Evolutionary conservation across 1,284 basidiomycete genomes (phyloP), one percentile per base, ranked within the genome.

Genomic region (Microbotryum lychnidis-dioicae): DNA sequence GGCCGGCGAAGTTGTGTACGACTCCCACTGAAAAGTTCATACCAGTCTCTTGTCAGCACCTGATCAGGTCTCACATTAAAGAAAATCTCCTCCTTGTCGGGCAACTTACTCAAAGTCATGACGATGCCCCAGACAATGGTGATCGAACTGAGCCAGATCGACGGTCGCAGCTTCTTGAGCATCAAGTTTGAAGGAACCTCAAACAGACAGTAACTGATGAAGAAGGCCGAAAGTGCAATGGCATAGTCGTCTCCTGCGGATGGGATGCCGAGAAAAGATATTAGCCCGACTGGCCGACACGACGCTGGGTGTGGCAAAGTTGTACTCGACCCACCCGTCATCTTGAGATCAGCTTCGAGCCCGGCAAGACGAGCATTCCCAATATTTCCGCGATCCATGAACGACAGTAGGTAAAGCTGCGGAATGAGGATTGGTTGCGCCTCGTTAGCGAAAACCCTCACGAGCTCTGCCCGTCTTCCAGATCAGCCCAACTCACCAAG

Each of bases 81-180:
- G 2, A 37, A 37, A 37, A 37, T 16, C 37, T 37, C 37, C 37
- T 37, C 6, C 12, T 47, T 18, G 3, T 25, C 9, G 3, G 20
- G 25, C 18, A 29, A 84, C 83, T 83, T 82, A 83, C 84, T 86
- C 45, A 81, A 70, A 1, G 80, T 82, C 80, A 83, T 85, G 50
- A 65, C 63, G 20, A 63, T 48, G 1, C 62, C 62, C 64, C 64
- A 69, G 16, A 62, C 77, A 0, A 79, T 81, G 55, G 78, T 80
- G 47, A 82, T 80, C 16, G 76, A 76, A 3, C 80, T 79, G 46
- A 82, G 75, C 79, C 79, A 80, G 62, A 78, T 79, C 47, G 80
- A 81, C n/a, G 82, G 81, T 27, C 77, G 76, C 64, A 82, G 77
- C 45, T 74, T 75, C 69, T 81, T 82, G 51, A 83, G 73, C 12